Base-by-base conservation (phyloP, 2,329 filamentous ascomycete genomes). In the Emergomyces orientalis region DNA sequence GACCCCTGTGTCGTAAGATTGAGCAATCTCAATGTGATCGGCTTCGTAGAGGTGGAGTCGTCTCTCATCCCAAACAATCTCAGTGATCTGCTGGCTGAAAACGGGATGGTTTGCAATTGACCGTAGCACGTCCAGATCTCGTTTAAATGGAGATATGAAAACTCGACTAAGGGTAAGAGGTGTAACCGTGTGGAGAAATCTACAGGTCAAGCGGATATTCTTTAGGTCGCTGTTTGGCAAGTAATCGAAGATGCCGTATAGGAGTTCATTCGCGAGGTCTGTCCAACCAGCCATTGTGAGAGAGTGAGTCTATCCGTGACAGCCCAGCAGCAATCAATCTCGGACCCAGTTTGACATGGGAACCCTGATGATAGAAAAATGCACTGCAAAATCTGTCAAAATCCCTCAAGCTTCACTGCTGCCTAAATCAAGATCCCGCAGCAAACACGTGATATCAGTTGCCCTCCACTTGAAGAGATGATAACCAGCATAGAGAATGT, bases 1-100 rank as follows among this genome's bases (percentile, higher is more conserved):
- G n/a, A 22, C 4, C 19, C 43, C 63, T 56, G 65, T 37, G 39
- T 60, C 34, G 43, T n/a, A 34, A 60, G n/a, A 6, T 32, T 37
- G 39, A 32, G 54, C 25, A 41, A 27, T 5, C 34, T 41, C 32
- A 41, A 43, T 43, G 54, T 27, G 9, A n/a, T 5, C 30, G 11
- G 9, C 19, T 22, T 58, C 34, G 55, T 25, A 8, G 30, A 60
- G 9, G n/a, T 60, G 34, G 13, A 60, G 58, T 25, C 41, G 32
- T 47, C 11, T 49, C 4, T 60, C 58, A 34, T 60, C 58, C 58
- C 58, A 60, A 19, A 60, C 58, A 37, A 60, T 49, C 32, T 60
- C 58, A n/a, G 22, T 49, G 41, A 60, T 32, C 27, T 49, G 41
- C 14, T 22, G 7, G 45, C 32, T n/a, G 41, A 47, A 59, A 37